Percentiles rank a stretch among this genome's conserved stretches.
Evolutionary conservation across 805 yeast species (phyloP).

Genomic region (Wickerhamiella azyma): DNA sequence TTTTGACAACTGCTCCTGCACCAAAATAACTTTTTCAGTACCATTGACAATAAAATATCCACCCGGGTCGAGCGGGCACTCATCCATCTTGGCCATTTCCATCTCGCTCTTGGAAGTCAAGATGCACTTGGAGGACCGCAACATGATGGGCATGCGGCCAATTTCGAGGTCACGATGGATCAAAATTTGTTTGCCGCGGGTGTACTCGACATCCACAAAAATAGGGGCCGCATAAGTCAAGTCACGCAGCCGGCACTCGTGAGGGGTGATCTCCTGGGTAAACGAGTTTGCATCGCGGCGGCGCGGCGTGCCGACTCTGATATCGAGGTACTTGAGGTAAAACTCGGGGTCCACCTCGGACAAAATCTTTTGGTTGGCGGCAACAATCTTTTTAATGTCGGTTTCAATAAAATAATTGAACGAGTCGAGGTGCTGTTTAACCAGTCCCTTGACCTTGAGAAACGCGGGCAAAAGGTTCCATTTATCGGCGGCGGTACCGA

Average conservation of each 20-base stretch:
- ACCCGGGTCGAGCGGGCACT: conserved; percentile 97
- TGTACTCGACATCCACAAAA: conserved; percentile 92
- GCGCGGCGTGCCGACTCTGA: conserved; percentile 59
- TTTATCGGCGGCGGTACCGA: conserved; percentile 85
- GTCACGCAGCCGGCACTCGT: conserved; percentile 89
- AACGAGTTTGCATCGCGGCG: conserved; percentile 26
- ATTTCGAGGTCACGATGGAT: conserved; percentile 83
- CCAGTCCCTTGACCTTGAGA: conserved; percentile 86
- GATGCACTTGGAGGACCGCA: conserved; percentile 83
- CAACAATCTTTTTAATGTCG: conserved; percentile 81
- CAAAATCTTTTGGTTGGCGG: conserved; percentile 77
- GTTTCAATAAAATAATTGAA: conserved; percentile 91
- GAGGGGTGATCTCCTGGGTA: conserved; percentile 42
- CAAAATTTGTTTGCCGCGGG: conserved; percentile 85
- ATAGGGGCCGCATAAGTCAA: conserved; percentile 91
- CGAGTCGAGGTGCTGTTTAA: conserved; percentile 96
- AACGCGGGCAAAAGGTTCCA: conserved; percentile 97
- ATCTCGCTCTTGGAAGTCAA: conserved; percentile 62
- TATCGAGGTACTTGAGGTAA: conserved; percentile 82
- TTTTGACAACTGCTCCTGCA: conserved; percentile 92
- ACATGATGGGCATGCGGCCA: conserved; percentile 98
- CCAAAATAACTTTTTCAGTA: conserved; percentile 91
- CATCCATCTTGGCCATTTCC: conserved; percentile 78
- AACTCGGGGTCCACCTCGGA: conserved; percentile 97
- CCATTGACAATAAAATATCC: conserved; percentile 97